phyloP scores from a whole-genome alignment of 2,329 filamentous ascomycete species.

The Ilyonectria destructans region DNA sequence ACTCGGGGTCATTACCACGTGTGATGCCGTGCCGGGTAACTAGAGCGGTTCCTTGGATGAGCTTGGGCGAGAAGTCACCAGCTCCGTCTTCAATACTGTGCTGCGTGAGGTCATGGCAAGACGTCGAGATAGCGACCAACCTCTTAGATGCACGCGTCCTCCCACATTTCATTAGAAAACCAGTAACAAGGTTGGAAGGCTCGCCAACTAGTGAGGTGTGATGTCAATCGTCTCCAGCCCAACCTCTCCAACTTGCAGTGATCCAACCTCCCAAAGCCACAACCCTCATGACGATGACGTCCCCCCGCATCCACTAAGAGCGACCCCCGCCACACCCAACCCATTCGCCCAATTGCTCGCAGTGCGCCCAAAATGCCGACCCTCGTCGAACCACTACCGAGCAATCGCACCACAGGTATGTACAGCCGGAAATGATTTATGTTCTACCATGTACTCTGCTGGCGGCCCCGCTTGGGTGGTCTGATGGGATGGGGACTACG shows the following conservation, averaged over 20 bases:
- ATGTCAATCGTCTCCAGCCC: background rate
- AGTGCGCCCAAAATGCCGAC: background rate
- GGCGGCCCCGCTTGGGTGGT: background rate
- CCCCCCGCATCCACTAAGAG: slow-evolving; percentile 1
- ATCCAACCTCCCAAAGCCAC: background rate
- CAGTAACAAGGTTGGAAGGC: background rate
- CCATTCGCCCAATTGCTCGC: background rate
- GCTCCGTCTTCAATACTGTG: slow-evolving; percentile 8
- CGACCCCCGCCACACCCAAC: background rate
- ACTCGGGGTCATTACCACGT: slow-evolving; percentile 1
- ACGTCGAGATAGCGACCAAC: background rate
- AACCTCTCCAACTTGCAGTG: background rate
- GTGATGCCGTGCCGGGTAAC: background rate
- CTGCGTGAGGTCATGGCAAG: slow-evolving; percentile 2
- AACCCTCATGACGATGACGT: background rate
- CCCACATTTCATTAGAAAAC: background rate
- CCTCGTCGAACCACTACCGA: background rate
- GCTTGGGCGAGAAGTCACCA: background rate
- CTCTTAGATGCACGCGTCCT: background rate
- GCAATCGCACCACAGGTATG: background rate
- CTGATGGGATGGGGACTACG: background rate
- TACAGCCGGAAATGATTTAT: no score
- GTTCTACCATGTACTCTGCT: background rate
- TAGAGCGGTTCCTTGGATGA: no score
- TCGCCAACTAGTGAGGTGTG: background rate